These are phyloP conservation scores for Blastocystis sp. DNA, from an alignment of 352 stramenopile genomes.

Conservation along the genomic window DNA sequence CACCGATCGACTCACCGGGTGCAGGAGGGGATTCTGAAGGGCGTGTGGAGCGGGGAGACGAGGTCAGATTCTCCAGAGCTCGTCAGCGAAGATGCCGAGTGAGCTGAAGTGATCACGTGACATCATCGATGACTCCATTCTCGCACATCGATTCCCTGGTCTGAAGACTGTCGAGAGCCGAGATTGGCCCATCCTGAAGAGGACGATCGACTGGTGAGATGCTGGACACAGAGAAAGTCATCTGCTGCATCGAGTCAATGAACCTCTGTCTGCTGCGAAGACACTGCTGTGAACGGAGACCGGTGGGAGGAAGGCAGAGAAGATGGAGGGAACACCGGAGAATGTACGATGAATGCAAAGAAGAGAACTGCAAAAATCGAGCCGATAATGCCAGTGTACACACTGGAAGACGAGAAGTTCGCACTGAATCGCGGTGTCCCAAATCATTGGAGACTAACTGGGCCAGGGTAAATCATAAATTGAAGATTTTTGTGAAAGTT, in stretches of 20 bases:
- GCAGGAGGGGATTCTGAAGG: slow-evolving; percentile 84
- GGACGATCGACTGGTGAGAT: slow-evolving; percentile 97
- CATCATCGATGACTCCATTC: slow-evolving; percentile 78
- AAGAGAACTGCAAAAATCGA: slow-evolving; percentile 78
- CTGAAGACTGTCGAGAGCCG: not conserved
- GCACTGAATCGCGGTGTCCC: slow-evolving; percentile 90
- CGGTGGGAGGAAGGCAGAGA: slow-evolving; percentile 93
- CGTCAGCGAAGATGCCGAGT: slow-evolving; percentile 90
- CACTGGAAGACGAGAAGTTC: slow-evolving; percentile 99
- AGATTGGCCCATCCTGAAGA: slow-evolving; percentile 97
- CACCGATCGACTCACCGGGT: slow-evolving; percentile 86
- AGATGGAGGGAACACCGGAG: slow-evolving; percentile 99
- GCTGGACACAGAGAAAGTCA: slow-evolving; percentile 89
- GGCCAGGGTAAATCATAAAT: slow-evolving; percentile 90
- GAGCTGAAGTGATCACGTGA: slow-evolving; percentile 68
- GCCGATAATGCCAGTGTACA: slow-evolving; percentile 94
- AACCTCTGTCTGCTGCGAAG: slow-evolving; percentile 98
- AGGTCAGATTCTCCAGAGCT: slow-evolving; percentile 99
- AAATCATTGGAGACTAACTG: slow-evolving; percentile 98
- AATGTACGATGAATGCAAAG: slow-evolving; percentile 73
- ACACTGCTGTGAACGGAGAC: slow-evolving; percentile 88
- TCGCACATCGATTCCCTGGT: slow-evolving; percentile 69
- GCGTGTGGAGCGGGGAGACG: slow-evolving; percentile 90
- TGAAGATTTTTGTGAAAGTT: not conserved
- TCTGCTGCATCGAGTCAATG: slow-evolving; percentile 83